A percentile compares a stretch with the other conserved stretches of the same genome.
Evolutionary conservation across 805 yeast genomes (phyloP).

Genomic region (Wickerhamomyces sydowiorum): DNA sequence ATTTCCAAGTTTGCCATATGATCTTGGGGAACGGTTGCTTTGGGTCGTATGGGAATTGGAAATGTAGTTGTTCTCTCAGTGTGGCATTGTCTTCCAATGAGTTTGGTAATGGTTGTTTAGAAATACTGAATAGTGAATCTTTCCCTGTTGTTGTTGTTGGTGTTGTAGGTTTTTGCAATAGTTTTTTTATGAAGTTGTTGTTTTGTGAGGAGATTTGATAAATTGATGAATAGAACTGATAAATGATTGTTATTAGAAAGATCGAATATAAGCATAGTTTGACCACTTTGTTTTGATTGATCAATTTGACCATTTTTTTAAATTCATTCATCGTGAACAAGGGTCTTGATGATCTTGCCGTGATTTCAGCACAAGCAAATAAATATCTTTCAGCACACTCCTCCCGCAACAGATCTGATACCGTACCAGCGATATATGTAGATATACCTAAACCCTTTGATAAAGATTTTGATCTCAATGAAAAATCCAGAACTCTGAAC

Average conservation of each 20-base stretch:
- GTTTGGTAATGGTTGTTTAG: not conserved
- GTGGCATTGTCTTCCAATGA: conserved; percentile 11
- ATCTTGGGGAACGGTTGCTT: conserved; percentile 61
- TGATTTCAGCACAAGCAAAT: no score
- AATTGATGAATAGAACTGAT: not conserved
- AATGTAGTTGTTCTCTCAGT: conserved; percentile 55
- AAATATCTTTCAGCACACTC: no score
- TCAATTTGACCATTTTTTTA: not conserved
- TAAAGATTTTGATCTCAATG: no score
- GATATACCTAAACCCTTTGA: no score
- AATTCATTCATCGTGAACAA: not conserved
- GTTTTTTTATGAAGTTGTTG: not conserved
- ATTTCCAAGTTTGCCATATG: conserved; percentile 96
- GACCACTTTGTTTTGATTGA: not conserved
- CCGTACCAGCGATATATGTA: no score
- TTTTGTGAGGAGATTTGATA: not conserved
- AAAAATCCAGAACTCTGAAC: no score
- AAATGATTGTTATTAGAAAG: not conserved
- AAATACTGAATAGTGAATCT: not conserved
- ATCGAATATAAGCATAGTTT: not conserved
- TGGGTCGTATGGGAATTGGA: conserved; percentile 71
- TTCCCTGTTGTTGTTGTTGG: not conserved
- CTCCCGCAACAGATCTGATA: no score
- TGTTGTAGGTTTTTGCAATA: not conserved
- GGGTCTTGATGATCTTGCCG: no score